These are phyloP conservation scores for Rubroboletus pulcherrimus DNA, from an alignment of 768 basidiomycete species.

Conservation along the genomic window DNA sequence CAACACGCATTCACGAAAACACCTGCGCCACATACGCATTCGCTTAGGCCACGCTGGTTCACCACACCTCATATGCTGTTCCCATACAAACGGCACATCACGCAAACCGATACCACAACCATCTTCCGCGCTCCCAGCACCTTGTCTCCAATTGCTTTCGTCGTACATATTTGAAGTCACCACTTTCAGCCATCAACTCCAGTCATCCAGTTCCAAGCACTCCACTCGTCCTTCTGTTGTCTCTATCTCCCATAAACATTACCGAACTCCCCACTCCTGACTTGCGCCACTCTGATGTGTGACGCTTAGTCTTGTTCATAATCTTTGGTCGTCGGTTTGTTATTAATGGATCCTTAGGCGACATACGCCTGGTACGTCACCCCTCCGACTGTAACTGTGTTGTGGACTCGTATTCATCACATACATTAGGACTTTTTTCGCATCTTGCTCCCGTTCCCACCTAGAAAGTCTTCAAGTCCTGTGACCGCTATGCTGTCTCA, in stretches of 20 bases:
- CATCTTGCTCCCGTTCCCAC: background rate
- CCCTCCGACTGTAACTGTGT: background rate
- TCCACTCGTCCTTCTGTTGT: background rate
- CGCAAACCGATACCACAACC: background rate
- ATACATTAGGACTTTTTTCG: background rate
- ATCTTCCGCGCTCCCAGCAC: background rate
- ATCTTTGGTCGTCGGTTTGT: background rate
- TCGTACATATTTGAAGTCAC: constrained; percentile 6
- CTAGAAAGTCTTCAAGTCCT: background rate
- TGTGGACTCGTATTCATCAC: constrained; percentile 4
- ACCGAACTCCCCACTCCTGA: background rate
- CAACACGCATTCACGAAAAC: background rate
- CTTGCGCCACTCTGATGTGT: background rate
- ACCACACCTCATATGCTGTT: background rate
- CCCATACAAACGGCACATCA: background rate
- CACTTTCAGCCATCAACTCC: background rate
- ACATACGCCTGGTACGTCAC: constrained; percentile 10
- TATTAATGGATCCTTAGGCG: background rate
- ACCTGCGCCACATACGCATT: background rate
- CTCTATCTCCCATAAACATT: background rate
- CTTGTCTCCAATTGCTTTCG: background rate
- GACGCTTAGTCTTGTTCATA: background rate
- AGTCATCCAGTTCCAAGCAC: background rate
- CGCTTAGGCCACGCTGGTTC: background rate
- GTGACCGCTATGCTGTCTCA: background rate